Conservation (phyloP, 257 asterid species). For the Salvia rosmarinus region DNA sequence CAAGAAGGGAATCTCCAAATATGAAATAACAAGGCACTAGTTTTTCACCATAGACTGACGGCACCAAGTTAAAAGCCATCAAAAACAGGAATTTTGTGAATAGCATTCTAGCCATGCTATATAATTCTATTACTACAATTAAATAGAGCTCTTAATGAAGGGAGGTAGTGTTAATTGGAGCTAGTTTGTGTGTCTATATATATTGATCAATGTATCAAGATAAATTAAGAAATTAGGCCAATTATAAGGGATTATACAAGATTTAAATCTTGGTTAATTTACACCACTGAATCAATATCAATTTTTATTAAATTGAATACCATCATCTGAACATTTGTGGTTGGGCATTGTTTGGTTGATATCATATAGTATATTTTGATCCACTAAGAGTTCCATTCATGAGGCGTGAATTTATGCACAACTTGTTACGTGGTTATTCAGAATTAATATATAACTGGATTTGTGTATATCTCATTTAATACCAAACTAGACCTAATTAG, state of each 20-base stretch:
- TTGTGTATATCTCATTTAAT: no score
- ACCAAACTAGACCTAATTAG: no score
- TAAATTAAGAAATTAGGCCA: background rate
- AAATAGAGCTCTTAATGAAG: background rate
- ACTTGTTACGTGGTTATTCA: no score
- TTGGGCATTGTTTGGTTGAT: no score
- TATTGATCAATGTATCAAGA: conserved; percentile 3
- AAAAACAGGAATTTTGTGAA: background rate
- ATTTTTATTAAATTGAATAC: no score
- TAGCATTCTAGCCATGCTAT: conserved; percentile 9
- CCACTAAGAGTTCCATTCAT: no score
- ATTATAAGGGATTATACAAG: background rate
- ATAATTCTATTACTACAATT: background rate
- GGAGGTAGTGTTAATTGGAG: background rate
- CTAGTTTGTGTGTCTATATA: background rate
- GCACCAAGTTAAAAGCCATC: background rate
- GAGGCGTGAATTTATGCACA: no score
- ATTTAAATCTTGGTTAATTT: no score
- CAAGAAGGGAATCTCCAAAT: conserved; percentile 32
- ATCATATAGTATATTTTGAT: no score
- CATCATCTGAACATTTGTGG: no score
- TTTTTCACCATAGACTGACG: conserved; percentile 2
- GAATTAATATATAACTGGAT: no score
- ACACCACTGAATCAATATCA: no score
- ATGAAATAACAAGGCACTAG: conserved; percentile 35